A percentile compares a stretch with the other conserved stretches of the same genome.
Conservation (phyloP, 495 filamentous ascomycete genomes). For the Hyaloscypha variabilis region DNA sequence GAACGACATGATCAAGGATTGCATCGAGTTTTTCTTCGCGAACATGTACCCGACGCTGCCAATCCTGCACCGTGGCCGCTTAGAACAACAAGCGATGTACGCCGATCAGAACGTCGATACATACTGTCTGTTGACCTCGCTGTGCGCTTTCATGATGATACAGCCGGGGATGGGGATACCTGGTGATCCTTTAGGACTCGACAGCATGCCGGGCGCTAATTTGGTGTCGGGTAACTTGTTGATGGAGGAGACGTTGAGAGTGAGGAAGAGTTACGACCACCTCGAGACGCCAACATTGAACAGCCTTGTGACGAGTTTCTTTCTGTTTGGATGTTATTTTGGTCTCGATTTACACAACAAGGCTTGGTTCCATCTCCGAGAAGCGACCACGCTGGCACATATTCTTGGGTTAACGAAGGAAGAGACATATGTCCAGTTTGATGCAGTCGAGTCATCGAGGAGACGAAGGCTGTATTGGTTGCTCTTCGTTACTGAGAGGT, state of each 20-base stretch:
- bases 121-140: slow-evolving; percentile 77
- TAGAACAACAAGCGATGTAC: slow-evolving; percentile 65
- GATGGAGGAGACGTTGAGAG: slow-evolving; percentile 74
- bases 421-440: slow-evolving; percentile 56
- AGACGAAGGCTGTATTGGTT: slow-evolving; percentile 71
- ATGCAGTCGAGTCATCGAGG: slow-evolving; percentile 54
- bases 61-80: slow-evolving; percentile 68
- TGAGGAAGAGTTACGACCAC: slow-evolving; percentile 74
- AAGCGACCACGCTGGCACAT: slow-evolving; percentile 66
- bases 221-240: slow-evolving; percentile 62
- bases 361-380: slow-evolving; percentile 73
- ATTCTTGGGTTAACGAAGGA: slow-evolving; percentile 65
- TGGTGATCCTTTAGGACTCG: slow-evolving; percentile 53
- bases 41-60: slow-evolving; percentile 86
- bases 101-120: slow-evolving; percentile 69
- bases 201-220: slow-evolving; percentile 54
- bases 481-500: slow-evolving; percentile 73
- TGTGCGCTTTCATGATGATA: slow-evolving; percentile 85
- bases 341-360: slow-evolving; percentile 71
- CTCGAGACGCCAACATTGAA: slow-evolving; percentile 70
- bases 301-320: slow-evolving; percentile 76
- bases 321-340: slow-evolving; percentile 76
- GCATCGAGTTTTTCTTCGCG: slow-evolving; percentile 82
- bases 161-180: slow-evolving; percentile 74
- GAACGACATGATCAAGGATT: slow-evolving; percentile 63